A percentile compares a stretch with the other conserved stretches of the same genome.
Evolutionary conservation across 306 rosid genomes (phyloP).

Genomic region (Elaeagnus macrophylla): DNA sequence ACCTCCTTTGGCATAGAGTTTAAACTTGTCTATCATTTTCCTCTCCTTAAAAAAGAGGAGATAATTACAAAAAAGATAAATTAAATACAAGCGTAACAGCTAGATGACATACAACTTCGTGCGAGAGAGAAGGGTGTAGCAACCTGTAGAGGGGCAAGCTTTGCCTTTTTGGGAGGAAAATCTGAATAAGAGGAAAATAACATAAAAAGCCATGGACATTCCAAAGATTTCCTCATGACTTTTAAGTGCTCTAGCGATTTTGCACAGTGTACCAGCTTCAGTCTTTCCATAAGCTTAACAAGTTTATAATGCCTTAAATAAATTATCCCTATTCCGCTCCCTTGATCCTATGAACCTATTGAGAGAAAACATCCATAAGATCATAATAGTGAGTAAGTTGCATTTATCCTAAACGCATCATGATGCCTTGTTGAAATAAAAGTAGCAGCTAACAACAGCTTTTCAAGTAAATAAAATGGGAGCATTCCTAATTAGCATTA

Average conservation of each 20-base stretch:
- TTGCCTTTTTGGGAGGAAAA: constrained; percentile 43
- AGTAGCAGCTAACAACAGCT: neutral
- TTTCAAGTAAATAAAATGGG: too few relatives aligned
- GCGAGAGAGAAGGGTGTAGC: constrained; percentile 1
- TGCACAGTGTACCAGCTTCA: constrained; percentile 35
- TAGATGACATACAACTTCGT: neutral
- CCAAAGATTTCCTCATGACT: constrained; percentile 28
- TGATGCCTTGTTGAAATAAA: neutral
- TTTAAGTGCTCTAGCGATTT: constrained; percentile 30
- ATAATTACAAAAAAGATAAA: neutral
- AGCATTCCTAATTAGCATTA: too few relatives aligned
- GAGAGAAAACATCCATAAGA: constrained; percentile 1
- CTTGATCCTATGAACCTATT: constrained; percentile 16
- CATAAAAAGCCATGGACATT: constrained; percentile 38
- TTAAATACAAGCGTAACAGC: neutral
- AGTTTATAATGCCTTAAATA: constrained; percentile 4
- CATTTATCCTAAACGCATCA: neutral
- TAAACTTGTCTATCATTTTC: constrained; percentile 71
- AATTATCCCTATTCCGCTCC: constrained; percentile 8
- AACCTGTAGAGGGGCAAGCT: constrained; percentile 91
- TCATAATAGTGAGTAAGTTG: neutral
- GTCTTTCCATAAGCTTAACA: constrained; percentile 3
- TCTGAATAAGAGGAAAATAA: constrained; percentile 36
- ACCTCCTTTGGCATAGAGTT: constrained; percentile 73
- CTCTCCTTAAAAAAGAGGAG: constrained; percentile 49